phyloP scores from a whole-genome alignment of 2,329 filamentous ascomycete species.

The Sclerotinia nivalis region DNA sequence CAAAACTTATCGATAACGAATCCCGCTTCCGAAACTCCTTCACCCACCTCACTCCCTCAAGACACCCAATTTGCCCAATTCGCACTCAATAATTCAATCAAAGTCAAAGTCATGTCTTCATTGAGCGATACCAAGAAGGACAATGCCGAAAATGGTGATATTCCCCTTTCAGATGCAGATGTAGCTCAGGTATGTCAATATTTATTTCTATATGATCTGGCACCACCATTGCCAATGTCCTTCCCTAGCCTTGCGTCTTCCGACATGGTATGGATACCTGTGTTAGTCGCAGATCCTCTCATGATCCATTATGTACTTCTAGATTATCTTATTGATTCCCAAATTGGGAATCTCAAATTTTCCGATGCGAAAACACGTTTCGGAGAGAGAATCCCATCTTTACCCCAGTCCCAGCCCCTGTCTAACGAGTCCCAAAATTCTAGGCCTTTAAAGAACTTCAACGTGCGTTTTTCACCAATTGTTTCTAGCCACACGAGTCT shows the following conservation, averaged over 20 bases:
- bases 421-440: slow-evolving; percentile 12
- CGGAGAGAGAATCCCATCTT: slow-evolving; percentile 5
- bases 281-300: not conserved
- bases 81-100: not conserved
- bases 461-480: slow-evolving; percentile 16
- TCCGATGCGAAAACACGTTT: not conserved
- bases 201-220: not conserved
- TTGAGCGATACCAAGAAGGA: not conserved
- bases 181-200: slow-evolving; percentile 16
- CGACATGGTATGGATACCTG: not conserved
- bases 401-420: slow-evolving; percentile 1
- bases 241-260: not conserved
- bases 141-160: not conserved
- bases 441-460: slow-evolving; percentile 25
- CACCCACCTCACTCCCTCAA: not conserved
- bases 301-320: not conserved
- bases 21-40: not conserved
- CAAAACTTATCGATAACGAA: slow-evolving; percentile 16
- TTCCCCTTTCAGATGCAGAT: slow-evolving; percentile 4
- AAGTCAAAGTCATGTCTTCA: slow-evolving; percentile 9
- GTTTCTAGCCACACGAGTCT: not conserved
- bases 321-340: not conserved
- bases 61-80: not conserved
- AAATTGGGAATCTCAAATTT: not conserved
- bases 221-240: not conserved